Evolutionary conservation across 805 yeast genomes (phyloP).

Genomic region (Grigorovia humatica): DNA sequence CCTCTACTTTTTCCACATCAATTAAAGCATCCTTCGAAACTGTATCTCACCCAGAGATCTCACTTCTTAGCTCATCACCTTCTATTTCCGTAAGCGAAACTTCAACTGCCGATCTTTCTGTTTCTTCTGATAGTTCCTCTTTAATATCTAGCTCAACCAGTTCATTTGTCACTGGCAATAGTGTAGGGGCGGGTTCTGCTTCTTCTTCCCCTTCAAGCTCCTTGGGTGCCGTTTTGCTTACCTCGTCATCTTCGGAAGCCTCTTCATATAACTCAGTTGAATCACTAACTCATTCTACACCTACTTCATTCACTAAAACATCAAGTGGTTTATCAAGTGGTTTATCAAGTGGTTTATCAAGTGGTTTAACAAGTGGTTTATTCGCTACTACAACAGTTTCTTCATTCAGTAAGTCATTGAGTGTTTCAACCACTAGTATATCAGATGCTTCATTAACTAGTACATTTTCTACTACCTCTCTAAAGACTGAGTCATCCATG

Average conservation of each 20-base stretch:
- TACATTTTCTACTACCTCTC: neutral
- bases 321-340: slow-evolving; percentile 8
- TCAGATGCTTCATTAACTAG: neutral
- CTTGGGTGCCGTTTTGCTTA: neutral
- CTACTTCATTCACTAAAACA: slow-evolving; percentile 10
- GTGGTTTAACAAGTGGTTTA: slow-evolving; percentile 4
- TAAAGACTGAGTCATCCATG: neutral
- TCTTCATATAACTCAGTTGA: slow-evolving; percentile 4
- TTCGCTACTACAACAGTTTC: slow-evolving; percentile 15
- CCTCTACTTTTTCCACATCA: neutral
- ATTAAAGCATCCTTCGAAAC: too few relatives aligned
- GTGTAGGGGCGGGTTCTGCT: too few relatives aligned
- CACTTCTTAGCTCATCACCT: too few relatives aligned
- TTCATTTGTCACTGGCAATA: too few relatives aligned
- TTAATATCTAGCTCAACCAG: too few relatives aligned
- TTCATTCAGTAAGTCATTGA: neutral
- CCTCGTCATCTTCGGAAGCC: neutral
- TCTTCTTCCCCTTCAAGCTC: neutral
- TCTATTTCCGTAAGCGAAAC: too few relatives aligned
- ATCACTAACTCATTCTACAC: slow-evolving; percentile 11
- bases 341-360: slow-evolving; percentile 4
- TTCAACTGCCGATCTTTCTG: too few relatives aligned
- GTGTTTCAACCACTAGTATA: neutral
- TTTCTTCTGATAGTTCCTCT: too few relatives aligned
- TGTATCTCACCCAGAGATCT: too few relatives aligned